Conservation (phyloP, 768 basidiomycete genomes). For the Serendipita sp. region DNA sequence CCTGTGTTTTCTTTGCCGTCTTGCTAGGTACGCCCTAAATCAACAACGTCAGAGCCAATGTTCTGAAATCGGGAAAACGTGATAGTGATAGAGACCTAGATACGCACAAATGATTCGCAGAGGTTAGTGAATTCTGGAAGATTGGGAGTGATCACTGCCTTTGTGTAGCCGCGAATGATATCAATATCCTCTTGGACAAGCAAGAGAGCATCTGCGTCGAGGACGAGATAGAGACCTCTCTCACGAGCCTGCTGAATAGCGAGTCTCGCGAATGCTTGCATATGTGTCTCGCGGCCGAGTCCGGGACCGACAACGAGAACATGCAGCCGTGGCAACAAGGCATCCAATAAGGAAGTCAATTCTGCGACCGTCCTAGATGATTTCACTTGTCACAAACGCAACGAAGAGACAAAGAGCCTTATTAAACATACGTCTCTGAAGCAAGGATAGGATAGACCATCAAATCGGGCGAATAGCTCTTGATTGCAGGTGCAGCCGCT, state of each 20-base stretch:
- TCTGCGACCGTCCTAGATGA: constrained; percentile 28
- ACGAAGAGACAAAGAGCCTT: neutral
- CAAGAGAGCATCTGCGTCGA: constrained; percentile 88
- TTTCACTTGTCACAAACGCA: neutral
- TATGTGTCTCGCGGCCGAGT: constrained; percentile 77
- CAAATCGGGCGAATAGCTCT: constrained; percentile 90
- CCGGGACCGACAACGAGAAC: constrained; percentile 90
- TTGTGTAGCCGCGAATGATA: constrained; percentile 67
- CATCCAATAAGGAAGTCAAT: constrained; percentile 38
- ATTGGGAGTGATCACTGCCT: constrained; percentile 86
- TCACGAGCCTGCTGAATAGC: constrained; percentile 59
- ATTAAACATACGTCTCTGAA: constrained; percentile 38
- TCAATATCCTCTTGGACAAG: constrained; percentile 59
- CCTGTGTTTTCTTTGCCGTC: constrained; percentile 39
- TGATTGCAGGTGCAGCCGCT: constrained; percentile 80
- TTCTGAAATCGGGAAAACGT: too few species aligned
- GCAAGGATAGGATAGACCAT: constrained; percentile 90
- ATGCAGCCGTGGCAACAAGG: constrained; percentile 72
- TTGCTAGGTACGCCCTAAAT: constrained; percentile 31
- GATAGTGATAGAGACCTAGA: neutral
- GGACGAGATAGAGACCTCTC: constrained; percentile 72
- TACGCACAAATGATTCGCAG: constrained; percentile 49
- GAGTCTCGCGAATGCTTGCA: constrained; percentile 65
- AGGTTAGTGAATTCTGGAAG: constrained; percentile 82
- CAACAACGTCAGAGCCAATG: neutral